phyloP scores from a whole-genome alignment of 2,329 filamentous ascomycete genomes.

The Xylariaceae sp. region DNA sequence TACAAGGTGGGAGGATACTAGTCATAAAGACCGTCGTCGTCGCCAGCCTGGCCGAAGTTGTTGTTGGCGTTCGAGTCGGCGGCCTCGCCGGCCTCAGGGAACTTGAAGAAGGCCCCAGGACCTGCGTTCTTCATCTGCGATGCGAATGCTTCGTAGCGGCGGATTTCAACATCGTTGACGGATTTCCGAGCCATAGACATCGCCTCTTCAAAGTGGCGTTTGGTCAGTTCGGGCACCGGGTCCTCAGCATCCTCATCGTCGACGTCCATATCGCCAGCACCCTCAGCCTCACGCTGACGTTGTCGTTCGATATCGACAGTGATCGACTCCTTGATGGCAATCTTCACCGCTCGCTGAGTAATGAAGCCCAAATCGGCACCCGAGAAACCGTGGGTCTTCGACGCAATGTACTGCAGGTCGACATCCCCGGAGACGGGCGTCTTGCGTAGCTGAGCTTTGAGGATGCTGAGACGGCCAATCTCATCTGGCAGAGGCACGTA shows the following conservation, averaged over 20 bases:
- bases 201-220: constrained; percentile 95
- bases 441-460: constrained; percentile 96
- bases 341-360: constrained; percentile 97
- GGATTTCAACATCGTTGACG: constrained; percentile 93
- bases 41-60: constrained; percentile 75
- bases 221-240: constrained; percentile 90
- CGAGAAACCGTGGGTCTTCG: constrained; percentile 97
- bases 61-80: constrained; percentile 51
- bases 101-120: constrained; percentile 96
- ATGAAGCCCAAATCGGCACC: constrained; percentile 99
- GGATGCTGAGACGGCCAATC: constrained; percentile 77
- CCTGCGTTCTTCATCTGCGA: constrained; percentile 99
- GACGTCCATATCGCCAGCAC: constrained; percentile 72
- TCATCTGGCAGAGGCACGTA: constrained; percentile 97
- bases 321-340: constrained; percentile 98
- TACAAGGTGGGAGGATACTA: no score
- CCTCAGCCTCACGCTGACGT: constrained; percentile 88
- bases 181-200: constrained; percentile 93
- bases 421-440: constrained; percentile 85
- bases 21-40: constrained; percentile 96
- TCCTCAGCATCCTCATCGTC: constrained; percentile 74
- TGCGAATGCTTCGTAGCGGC: constrained; percentile 95
- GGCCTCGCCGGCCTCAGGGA: constrained; percentile 71
- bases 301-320: constrained; percentile 77
- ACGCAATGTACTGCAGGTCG: constrained; percentile 84